phyloP scores from a whole-genome alignment of 2,329 filamentous ascomycete genomes.

The Lecanoromycetidae sp. region DNA sequence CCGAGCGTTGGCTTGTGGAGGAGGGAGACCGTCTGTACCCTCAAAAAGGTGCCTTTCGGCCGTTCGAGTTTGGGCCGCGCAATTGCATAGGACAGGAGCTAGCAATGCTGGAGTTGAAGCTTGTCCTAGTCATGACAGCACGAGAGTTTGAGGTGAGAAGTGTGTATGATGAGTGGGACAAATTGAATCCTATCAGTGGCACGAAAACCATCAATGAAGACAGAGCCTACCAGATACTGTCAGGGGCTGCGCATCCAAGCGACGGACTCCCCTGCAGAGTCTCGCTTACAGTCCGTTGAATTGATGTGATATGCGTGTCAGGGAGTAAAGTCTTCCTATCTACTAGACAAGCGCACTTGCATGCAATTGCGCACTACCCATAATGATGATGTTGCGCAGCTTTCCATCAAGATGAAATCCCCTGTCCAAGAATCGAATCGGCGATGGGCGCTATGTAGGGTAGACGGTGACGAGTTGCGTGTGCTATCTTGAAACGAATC shows the following conservation, averaged over 20 bases:
- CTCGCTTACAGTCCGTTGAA: neutral
- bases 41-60: slow-evolving; percentile 12
- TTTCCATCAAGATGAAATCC: too few relatives aligned
- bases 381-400: too few relatives aligned
- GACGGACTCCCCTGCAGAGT: slow-evolving; percentile 6
- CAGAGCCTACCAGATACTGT: slow-evolving; percentile 3
- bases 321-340: too few relatives aligned
- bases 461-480: too few relatives aligned
- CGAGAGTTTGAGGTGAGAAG: slow-evolving; percentile 7
- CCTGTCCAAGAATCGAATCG: too few relatives aligned
- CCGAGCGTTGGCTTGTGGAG: slow-evolving; percentile 24
- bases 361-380: too few relatives aligned
- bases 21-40: slow-evolving; percentile 9
- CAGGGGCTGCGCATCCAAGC: neutral
- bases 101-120: slow-evolving; percentile 10
- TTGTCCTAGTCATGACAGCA: slow-evolving; percentile 10
- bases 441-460: too few relatives aligned
- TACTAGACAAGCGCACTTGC: too few relatives aligned
- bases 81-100: slow-evolving; percentile 17
- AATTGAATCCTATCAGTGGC: neutral
- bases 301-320: too few relatives aligned
- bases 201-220: slow-evolving; percentile 2
- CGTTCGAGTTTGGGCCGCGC: slow-evolving; percentile 16
- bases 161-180: slow-evolving; percentile 8
- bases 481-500: too few relatives aligned